A percentile compares a stretch with the other conserved stretches of the same genome.
Conservation (phyloP, 2,329 filamentous ascomycete species). For the Paecilomyces niveus region DNA sequence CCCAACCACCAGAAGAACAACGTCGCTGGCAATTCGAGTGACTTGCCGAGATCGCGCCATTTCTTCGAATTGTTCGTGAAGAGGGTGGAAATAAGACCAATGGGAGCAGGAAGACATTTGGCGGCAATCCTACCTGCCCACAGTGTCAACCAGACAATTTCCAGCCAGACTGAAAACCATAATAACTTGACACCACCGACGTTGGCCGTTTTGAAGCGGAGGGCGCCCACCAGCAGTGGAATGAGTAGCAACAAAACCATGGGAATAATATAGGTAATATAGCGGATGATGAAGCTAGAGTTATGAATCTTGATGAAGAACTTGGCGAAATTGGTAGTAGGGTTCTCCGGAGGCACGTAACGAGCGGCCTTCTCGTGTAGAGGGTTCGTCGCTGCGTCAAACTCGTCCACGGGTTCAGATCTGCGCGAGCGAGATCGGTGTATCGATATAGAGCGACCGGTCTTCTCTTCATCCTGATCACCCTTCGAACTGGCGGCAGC, state of each 20-base stretch:
- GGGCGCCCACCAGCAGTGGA: conserved; percentile 58
- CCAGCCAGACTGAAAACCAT: conserved; percentile 95
- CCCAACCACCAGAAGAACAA: conserved; percentile 90
- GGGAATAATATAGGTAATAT: conserved; percentile 64
- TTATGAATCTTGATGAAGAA: conserved; percentile 59
- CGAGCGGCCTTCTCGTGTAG: conserved; percentile 59
- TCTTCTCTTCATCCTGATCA: conserved; percentile 20
- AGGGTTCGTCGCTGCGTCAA: conserved; percentile 61
- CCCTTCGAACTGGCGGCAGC: conserved; percentile 41
- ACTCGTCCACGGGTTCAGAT: conserved; percentile 56
- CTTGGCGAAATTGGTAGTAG: conserved; percentile 54
- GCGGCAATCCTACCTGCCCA: conserved; percentile 68
- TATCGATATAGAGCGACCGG: conserved; percentile 39
- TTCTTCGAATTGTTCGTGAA: conserved; percentile 87
- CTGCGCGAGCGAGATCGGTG: conserved; percentile 46
- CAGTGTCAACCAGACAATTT: conserved; percentile 84
- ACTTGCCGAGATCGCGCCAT: conserved; percentile 81
- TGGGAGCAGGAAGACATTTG: conserved; percentile 56
- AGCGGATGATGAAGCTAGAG: conserved; percentile 60
- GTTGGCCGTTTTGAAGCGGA: conserved; percentile 52
- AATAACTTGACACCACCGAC: conserved; percentile 69
- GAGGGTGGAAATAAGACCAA: conserved; percentile 60
- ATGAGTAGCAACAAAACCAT: conserved; percentile 58
- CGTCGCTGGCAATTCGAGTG: conserved; percentile 76
- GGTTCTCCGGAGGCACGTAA: conserved; percentile 59